Evolutionary conservation across 352 stramenopile genomes (phyloP), one percentile per base, ranked within the genome.

Genomic region (Phytophthora lateralis): DNA sequence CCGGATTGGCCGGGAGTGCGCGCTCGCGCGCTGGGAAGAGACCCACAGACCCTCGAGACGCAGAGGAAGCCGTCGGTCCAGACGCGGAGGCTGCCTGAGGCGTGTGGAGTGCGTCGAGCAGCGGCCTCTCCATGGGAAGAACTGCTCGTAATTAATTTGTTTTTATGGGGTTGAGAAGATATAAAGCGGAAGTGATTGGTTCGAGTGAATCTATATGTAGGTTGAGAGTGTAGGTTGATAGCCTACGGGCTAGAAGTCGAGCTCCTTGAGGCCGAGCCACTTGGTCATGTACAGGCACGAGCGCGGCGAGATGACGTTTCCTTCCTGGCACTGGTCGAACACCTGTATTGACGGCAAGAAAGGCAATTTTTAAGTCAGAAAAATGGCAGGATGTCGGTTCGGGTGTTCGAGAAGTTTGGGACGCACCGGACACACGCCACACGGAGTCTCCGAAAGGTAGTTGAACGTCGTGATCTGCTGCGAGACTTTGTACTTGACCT

Each of bases 251-350:
- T 70, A 96, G 35, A 95, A 92, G 52, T 92, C 84, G 53, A 91
- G 76, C 60, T 96, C 85, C 63, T 95, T 90, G 57, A 97, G 75
- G 46, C 95, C 86, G 4, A 97, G 72, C 90, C 90, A 98, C 67
- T 96, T 94, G 39, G 76, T 88, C 56, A 97, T 88, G 64, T 98
- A 98, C 38, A 96, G 64, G 79, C 91, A 98, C 65, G 86, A 96
- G 39, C 80, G 82, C 8, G 91, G 91, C 32, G 87, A 97, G 55
- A 98, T 97, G 53, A 96, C 73, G 62, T 95, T 96, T 59, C 89
- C 90, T 63, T 97, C 90, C 30, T 88, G 76, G 73, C 91, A 98
- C 56, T 97, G 90, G 49, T 93, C 78, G 59, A 96, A 95, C 46
- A 97, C 89, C 76, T 90, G 45, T 24, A 66, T 11, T 35, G 66